These are phyloP conservation scores for Nosema muscidifuracis DNA, from an alignment of 371 early-diverging fungal genomes.

Conservation along the genomic window DNA sequence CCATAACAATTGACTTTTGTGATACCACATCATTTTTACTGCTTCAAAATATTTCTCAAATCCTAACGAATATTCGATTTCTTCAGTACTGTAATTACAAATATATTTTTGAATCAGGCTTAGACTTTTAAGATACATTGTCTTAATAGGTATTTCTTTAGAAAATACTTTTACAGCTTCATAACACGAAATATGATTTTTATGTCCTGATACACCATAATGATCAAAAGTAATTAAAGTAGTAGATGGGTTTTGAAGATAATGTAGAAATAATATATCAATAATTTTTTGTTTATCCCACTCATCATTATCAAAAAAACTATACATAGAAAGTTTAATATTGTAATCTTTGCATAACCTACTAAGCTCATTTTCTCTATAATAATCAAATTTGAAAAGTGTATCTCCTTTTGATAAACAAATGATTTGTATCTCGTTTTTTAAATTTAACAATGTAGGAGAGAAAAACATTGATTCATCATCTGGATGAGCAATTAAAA, in stretches of 20 bases:
- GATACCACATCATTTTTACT: slow-evolving; percentile 73
- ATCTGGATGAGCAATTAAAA: slow-evolving; percentile 93
- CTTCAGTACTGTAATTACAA: slow-evolving; percentile 14
- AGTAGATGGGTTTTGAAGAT: slow-evolving; percentile 16
- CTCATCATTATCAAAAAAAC: slow-evolving; percentile 49
- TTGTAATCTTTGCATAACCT: slow-evolving; percentile 20
- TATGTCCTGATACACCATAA: slow-evolving; percentile 79
- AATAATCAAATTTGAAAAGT: not conserved
- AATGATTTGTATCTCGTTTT: slow-evolving; percentile 64
- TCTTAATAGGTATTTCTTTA: slow-evolving; percentile 47
- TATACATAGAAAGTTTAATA: slow-evolving; percentile 21
- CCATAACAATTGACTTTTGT: slow-evolving; percentile 81
- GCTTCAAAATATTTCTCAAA: slow-evolving; percentile 65
- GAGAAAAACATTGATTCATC: slow-evolving; percentile 99
- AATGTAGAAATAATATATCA: slow-evolving; percentile 16
- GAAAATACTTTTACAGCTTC: slow-evolving; percentile 67
- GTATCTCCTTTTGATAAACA: slow-evolving; percentile 74
- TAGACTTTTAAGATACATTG: slow-evolving; percentile 65
- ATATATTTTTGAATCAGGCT: slow-evolving; percentile 71
- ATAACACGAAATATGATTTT: slow-evolving; percentile 77
- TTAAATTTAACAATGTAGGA: slow-evolving; percentile 68
- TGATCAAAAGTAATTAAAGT: slow-evolving; percentile 81
- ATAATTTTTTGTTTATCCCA: slow-evolving; percentile 35
- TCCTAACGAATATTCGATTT: slow-evolving; percentile 9
- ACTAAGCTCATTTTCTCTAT: slow-evolving; percentile 37